Conservation (phyloP, 2,329 filamentous ascomycete species). For the Teratosphaeria destructans region DNA sequence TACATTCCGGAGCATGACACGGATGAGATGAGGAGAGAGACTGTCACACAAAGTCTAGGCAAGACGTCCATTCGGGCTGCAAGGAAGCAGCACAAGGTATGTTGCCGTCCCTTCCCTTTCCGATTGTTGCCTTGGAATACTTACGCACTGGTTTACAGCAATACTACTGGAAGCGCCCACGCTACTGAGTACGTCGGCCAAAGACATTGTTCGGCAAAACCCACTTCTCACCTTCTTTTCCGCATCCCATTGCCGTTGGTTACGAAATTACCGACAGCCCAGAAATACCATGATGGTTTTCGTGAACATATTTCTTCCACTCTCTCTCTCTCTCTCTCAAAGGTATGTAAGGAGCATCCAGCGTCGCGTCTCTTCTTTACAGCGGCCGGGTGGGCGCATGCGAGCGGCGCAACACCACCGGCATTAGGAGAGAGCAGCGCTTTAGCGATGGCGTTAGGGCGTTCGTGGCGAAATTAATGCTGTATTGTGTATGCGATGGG, state of each 20-base stretch:
- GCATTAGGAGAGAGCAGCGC: not conserved
- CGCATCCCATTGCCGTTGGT: slow-evolving; percentile 5
- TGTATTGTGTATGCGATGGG: not conserved
- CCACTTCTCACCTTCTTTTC: not conserved
- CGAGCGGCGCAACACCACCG: not conserved
- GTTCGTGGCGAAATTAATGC: not conserved
- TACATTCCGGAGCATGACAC: slow-evolving; percentile 81
- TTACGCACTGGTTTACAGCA: slow-evolving; percentile 37
- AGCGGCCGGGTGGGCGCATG: not conserved
- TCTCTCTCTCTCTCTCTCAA: not conserved
- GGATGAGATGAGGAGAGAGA: slow-evolving; percentile 66
- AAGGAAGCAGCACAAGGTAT: slow-evolving; percentile 94
- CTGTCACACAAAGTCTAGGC: slow-evolving; percentile 74
- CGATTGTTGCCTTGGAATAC: not conserved
- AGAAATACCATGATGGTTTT: not conserved
- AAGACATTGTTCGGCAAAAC: not conserved
- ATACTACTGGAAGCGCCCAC: slow-evolving; percentile 61
- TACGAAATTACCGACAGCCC: not conserved
- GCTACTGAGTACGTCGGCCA: slow-evolving; percentile 17
- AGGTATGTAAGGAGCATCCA: not conserved
- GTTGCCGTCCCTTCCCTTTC: slow-evolving; percentile 14
- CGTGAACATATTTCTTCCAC: not conserved
- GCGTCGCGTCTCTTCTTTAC: not conserved
- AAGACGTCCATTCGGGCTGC: slow-evolving; percentile 85
- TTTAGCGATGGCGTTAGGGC: not conserved